Base-by-base conservation (phyloP, 2,329 filamentous ascomycete species). In the Rutstroemia sp. region DNA sequence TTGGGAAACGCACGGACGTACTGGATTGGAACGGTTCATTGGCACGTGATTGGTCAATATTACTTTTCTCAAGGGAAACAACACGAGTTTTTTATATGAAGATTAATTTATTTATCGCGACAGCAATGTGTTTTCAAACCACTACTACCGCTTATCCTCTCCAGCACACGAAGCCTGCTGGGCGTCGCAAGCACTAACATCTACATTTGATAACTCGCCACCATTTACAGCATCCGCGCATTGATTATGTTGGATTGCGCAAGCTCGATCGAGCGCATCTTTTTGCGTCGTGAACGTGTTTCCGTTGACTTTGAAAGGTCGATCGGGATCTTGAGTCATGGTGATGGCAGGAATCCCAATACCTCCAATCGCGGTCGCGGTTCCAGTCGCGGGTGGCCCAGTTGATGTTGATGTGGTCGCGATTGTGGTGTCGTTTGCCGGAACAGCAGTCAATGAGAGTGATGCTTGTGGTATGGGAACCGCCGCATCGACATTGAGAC, bases 221-320 rank as follows among this genome's bases (percentile, higher is more conserved):
- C 44, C 30, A 3, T 55, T 49, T 2, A 55, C 10, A 9, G 52
- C 52, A 55, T 55, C 46, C 3, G 52, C 52, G 21, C 37, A 55
- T 17, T 25, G 19, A 37, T 55, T 55, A 7, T 50, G 45, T 9
- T 55, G 52, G 9, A 50, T 42, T 8, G 52, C n/a, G 17, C 52
- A 55, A 8, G 52, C 38, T 10, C 46, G 23, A 3, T 49, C 46
- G 21, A 55, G 34, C 25, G 52, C 52, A 23, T 54, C 52, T 23
- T 39, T 23, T 12, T 30, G 19, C 34, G 30, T 38, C 4, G 30
- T 25, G 16, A 54, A 54, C 2, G 37, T 44, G 3, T 54, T 41
- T 49, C 52, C 45, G 2, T 54, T 41, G 0, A 49, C 52, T 2
- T 34, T 17, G 8, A 34, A 54, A 5, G 52, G 52, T 14, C 52